Base-by-base conservation (phyloP, 305 asterid species). In the Fraxinus sp. region DNA sequence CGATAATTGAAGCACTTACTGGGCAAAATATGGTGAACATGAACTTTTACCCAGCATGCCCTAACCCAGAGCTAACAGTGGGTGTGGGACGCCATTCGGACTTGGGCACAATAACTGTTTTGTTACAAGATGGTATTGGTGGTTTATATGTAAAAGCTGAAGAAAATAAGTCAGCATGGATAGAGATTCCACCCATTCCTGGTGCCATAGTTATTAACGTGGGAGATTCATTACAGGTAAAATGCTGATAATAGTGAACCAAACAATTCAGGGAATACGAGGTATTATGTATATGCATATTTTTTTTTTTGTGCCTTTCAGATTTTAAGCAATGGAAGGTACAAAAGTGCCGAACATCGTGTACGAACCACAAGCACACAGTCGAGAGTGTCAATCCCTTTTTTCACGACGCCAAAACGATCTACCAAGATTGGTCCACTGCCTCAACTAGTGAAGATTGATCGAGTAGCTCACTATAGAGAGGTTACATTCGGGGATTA, bases 141-240 rank as follows among this genome's bases (percentile, higher is more conserved):
- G 82, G 85, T 5, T 78, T 84, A 11, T 78, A 70, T 9, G 82
- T 78, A 64, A 64, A 22, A 9, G 14, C 26, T 24, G 72, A 64
- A 20, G 72, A 64, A 64, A 64, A 64, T 10, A 24, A 24, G 26
- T 5, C 11, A 8, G 72, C 22, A 24, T 22, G 72, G 33, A 24
- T 64, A 7, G 72, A 64, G 33, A 64, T 64, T 64, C 32, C 71
- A 62, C 72, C 72, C 35, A 64, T 64, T 64, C 72, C 72, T 64
- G 86, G 83, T 32, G 87, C 90, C 72, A 78, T 88, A 32, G 86
- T 88, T 16, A 80, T 88, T 62, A 88, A 86, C 20, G 6, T 88
- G 49, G 90, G 90, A 30, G 90, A 88, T 78, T 83, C 89, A 72
- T 66, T 88, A 41, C 88, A 86, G 85, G 89, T 85, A 68, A 49